These are phyloP conservation scores for Ogataea nitratoaversa DNA, from an alignment of 805 yeast species.

Conservation along the genomic window DNA sequence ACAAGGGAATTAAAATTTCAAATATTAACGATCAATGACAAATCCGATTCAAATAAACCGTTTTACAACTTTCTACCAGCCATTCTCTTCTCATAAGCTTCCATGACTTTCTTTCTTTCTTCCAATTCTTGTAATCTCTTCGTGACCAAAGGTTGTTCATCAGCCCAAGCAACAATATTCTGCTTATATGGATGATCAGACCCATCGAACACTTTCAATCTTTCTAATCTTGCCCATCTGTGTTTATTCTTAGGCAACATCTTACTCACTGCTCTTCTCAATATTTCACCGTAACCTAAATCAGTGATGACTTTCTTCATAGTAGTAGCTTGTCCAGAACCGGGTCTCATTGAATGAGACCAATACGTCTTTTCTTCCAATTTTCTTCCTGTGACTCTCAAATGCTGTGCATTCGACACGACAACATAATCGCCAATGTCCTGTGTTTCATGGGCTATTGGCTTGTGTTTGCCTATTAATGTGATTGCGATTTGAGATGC, in stretches of 20 bases:
- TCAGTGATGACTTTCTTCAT: conserved; percentile 73
- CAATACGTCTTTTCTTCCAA: conserved; percentile 77
- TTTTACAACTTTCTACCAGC: conserved; percentile 24
- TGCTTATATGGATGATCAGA: conserved; percentile 81
- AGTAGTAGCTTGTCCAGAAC: conserved; percentile 76
- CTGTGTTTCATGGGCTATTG: conserved; percentile 68
- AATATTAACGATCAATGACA: neutral
- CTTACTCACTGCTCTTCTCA: conserved; percentile 85
- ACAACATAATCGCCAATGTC: conserved; percentile 98
- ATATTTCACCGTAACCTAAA: conserved; percentile 83
- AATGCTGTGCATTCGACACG: conserved; percentile 82
- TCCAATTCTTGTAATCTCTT: conserved; percentile 38
- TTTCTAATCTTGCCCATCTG: conserved; percentile 71
- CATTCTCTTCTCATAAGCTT: conserved; percentile 24
- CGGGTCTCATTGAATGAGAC: conserved; percentile 88
- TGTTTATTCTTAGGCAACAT: conserved; percentile 93
- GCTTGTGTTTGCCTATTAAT: conserved; percentile 96
- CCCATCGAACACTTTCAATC: conserved; percentile 86
- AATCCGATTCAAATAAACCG: too few species aligned
- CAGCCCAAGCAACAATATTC: conserved; percentile 82
- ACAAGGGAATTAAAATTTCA: conserved; percentile 2
- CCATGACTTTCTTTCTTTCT: conserved; percentile 21
- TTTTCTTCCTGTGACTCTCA: conserved; percentile 84
- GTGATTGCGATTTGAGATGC: conserved; percentile 87
- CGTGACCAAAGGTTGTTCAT: conserved; percentile 56